These are phyloP conservation scores for Kodamaea derodonti DNA, from an alignment of 1,139 yeast genomes.

Conservation along the genomic window DNA sequence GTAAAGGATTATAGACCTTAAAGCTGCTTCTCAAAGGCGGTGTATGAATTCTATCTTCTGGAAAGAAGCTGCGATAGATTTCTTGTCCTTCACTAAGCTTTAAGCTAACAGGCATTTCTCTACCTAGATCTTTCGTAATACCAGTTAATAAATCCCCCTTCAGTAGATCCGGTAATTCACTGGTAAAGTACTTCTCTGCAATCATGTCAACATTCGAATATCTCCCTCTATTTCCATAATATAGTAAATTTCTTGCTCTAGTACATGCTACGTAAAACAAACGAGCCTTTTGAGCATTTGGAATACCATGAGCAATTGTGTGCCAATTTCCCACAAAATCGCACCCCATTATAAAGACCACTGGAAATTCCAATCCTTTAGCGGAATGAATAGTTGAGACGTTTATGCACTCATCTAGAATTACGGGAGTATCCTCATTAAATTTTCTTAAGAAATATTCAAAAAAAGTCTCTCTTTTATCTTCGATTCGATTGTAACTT, in stretches of 20 bases:
- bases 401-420: constrained; percentile 33
- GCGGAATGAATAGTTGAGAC: constrained; percentile 68
- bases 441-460: constrained; percentile 43
- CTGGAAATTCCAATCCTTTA: constrained; percentile 69
- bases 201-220: constrained; percentile 1
- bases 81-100: constrained; percentile 3
- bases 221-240: constrained; percentile 16
- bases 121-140: constrained; percentile 1
- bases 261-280: constrained; percentile 64
- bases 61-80: constrained; percentile 5
- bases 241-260: constrained; percentile 54
- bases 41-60: not conserved
- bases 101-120: constrained; percentile 2
- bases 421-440: constrained; percentile 36
- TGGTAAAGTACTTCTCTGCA: constrained; percentile 1
- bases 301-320: constrained; percentile 6
- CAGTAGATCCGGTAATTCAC: constrained; percentile 2
- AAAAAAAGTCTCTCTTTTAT: constrained; percentile 17
- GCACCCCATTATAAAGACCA: constrained; percentile 53
- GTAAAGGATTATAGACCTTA: too few species aligned
- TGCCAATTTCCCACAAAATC: constrained; percentile 17
- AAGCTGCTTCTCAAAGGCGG: not conserved
- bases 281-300: constrained; percentile 15
- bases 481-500: constrained; percentile 7
- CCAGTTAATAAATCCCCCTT: not conserved